A percentile compares a stretch with the other conserved stretches of the same genome.
These are phyloP conservation scores for Aspergillus melleus DNA, from an alignment of 2,329 filamentous ascomycete species.

Conservation along the genomic window DNA sequence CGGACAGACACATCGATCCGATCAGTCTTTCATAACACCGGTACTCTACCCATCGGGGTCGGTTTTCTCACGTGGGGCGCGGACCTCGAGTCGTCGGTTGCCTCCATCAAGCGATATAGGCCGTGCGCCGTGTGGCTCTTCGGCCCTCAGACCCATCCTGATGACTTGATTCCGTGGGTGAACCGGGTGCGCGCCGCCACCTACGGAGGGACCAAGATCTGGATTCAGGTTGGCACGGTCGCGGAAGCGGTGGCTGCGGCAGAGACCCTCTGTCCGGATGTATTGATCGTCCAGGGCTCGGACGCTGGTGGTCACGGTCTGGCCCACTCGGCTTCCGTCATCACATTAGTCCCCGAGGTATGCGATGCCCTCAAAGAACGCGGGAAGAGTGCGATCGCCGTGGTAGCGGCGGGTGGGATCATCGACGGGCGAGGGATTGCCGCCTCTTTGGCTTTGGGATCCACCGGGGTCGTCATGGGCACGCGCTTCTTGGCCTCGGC, in stretches of 20 bases:
- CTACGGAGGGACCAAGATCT: constrained; percentile 43
- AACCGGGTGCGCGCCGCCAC: constrained; percentile 44
- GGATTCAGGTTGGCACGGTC: constrained; percentile 55
- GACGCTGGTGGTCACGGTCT: constrained; percentile 58
- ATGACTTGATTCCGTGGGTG: constrained; percentile 27
- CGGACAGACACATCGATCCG: constrained; percentile 5
- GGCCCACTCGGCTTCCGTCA: constrained; percentile 45
- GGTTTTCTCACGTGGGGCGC: constrained; percentile 43
- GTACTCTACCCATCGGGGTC: constrained; percentile 39
- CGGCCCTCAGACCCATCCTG: constrained; percentile 29
- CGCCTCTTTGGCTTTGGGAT: constrained; percentile 53
- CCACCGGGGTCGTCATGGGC: constrained; percentile 59
- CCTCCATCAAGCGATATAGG: constrained; percentile 30
- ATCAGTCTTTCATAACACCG: constrained; percentile 14
- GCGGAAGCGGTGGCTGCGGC: constrained; percentile 47
- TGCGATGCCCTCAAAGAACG: constrained; percentile 38
- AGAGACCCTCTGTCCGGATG: constrained; percentile 44
- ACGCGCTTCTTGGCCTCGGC: constrained; percentile 61
- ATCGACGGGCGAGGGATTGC: constrained; percentile 53
- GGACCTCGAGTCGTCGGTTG: constrained; percentile 28
- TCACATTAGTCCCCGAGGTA: constrained; percentile 54
- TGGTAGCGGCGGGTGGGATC: constrained; percentile 57
- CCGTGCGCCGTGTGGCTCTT: constrained; percentile 45
- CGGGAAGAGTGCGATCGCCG: constrained; percentile 35
- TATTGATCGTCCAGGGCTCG: constrained; percentile 54